Conservation (phyloP, 2,329 filamentous ascomycete genomes). For the Penicillium sp. region DNA sequence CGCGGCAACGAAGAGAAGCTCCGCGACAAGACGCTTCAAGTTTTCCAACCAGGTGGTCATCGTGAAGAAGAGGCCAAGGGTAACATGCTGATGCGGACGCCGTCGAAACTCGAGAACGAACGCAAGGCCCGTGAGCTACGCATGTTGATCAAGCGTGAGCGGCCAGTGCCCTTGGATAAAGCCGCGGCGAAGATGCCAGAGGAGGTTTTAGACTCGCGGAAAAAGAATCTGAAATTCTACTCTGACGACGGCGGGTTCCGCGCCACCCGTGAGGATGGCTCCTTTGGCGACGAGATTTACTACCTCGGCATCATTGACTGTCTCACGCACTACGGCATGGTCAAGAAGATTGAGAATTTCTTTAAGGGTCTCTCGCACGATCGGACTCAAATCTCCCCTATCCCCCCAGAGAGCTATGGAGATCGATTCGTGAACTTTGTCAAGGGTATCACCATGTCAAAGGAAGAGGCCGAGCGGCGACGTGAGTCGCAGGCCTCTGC, state of each 20-base stretch:
- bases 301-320: conserved; percentile 99
- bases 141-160: conserved; percentile 89
- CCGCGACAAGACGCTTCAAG: conserved; percentile 84
- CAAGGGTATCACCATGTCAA: conserved; percentile 84
- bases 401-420: conserved; percentile 88
- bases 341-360: conserved; percentile 95
- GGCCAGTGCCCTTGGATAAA: conserved; percentile 90
- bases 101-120: conserved; percentile 89
- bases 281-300: conserved; percentile 88
- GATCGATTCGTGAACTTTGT: conserved; percentile 95
- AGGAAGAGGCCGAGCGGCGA: conserved; percentile 74
- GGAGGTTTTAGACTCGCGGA: conserved; percentile 77
- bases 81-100: conserved; percentile 80
- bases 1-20: conserved; percentile 96
- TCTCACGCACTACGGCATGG: conserved; percentile 90
- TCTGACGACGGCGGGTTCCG: conserved; percentile 91
- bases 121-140: conserved; percentile 89
- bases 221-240: conserved; percentile 80
- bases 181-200: conserved; percentile 86
- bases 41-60: conserved; percentile 88
- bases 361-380: conserved; percentile 91
- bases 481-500: conserved; percentile 39
- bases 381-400: conserved; percentile 86
- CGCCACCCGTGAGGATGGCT: conserved; percentile 89
- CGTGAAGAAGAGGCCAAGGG: conserved; percentile 65